Base-by-base conservation (phyloP, 2,329 filamentous ascomycete genomes). In the Ceratocystis ficicola region DNA sequence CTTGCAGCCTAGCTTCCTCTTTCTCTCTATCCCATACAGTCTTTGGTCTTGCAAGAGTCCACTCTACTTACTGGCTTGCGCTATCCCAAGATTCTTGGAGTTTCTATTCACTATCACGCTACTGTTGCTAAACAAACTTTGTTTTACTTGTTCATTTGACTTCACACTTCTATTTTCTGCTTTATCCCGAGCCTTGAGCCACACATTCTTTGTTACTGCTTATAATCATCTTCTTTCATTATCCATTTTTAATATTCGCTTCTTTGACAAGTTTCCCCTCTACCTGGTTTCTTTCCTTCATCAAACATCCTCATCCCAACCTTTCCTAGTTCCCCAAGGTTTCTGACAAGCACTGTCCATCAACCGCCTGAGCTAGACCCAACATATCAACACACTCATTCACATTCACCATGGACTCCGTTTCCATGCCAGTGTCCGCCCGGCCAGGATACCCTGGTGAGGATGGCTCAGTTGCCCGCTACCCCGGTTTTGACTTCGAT, bases 401-500 rank as follows among this genome's bases (percentile, higher is more conserved):
- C 44, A 64, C 44, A 32, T 15, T 8, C 12, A 63, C 59, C 17
- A 67, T 67, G 66, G 63, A 67, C 46, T 41, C 63, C 10, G 44
- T 57, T 25, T 63, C 66, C 28, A 30, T 67, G 48, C 52, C 66
- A 32, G 44, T 60, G 28, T 44, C 66, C n/a, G 48, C 60, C 28
- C 62, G 62, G 36, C 50, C 63, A 30, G 46, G 17, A 44, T 67
- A 59, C 32, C 25, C 63, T 8, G 57, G 30, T 20, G 63, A 65
- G 4, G 66, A 65, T 15, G 22, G 36, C 4, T 20, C 59, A 41
- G 63, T 61, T 41, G 15, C 63, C 30, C 63, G 63, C 17, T 67
- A 67, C 48, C 20, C 63, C 8, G n/a, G 50, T 8, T 65, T 65
- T 41, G 25, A n/a, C 20, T 67, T 65, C 36, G 60, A 67, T 68